Evolutionary conservation across 2,329 filamentous ascomycete species (phyloP), one percentile per base, ranked within the genome.

Genomic region (Endoconidiophora laricicola): DNA sequence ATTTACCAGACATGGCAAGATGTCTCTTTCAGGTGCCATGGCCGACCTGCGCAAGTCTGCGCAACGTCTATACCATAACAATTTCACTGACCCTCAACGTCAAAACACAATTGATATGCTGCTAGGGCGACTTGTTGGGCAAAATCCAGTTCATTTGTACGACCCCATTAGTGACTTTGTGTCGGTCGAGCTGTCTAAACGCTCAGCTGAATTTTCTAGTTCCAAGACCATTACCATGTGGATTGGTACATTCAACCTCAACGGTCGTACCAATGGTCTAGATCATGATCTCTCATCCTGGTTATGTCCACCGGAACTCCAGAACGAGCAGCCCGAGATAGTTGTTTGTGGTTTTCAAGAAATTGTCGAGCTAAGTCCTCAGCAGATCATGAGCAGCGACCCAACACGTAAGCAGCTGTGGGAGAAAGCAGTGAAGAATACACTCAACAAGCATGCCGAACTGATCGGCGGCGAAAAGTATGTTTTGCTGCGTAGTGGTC

Each of bases 341-440:
- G 79, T 94, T 47, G 87, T 83, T 6, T 81, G 95, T 14, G 91
- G 86, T 0, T 96, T 98, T 58, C 91, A 98, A 61, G 91, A 98
- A 64, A 96, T 98, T 55, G 91, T 98, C n/a, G 86, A 94, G 60
- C 69, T 98, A 44, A 95, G 86, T 58, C 91, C 93, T 14, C 90
- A 96, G 62, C 91, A 98, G 60, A 96, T 98, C 60, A 95, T 98
- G 87, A 94, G 93, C 56, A 96, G 88, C 54, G 90, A 98, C 61
- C 91, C 91, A 1, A 78, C 80, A 2, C 76, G 85, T 49, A 85
- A 90, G 56, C 80, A 86, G 55, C 68, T 81, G 18, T 98, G 91
- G 91, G 91, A 98, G 62, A 68, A 73, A 48, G 81, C 84, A 3
- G 87, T 96, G 22, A 81, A 81, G 56, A 71, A 70, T 43, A 86